Conservation (phyloP, 305 asterid species). For the Fraxinus paxiana region DNA sequence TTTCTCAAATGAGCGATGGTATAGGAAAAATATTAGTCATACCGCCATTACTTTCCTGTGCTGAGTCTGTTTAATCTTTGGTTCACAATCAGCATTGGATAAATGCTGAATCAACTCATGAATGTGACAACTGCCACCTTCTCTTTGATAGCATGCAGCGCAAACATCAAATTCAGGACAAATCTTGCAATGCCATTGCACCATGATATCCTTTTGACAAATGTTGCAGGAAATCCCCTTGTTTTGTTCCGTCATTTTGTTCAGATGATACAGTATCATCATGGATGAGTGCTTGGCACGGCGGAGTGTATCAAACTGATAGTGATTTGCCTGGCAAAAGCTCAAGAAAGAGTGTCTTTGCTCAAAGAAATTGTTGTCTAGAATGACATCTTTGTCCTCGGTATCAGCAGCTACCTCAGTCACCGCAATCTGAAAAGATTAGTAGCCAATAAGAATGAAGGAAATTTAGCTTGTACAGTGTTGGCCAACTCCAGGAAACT, state of each 20-base stretch:
- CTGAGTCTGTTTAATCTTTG: constrained; percentile 24
- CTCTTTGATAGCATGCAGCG: constrained; percentile 36
- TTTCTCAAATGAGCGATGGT: constrained; percentile 1
- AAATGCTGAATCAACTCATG: constrained; percentile 27
- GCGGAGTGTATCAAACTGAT: constrained; percentile 61
- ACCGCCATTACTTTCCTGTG: constrained; percentile 19
- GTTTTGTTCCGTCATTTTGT: constrained; percentile 27
- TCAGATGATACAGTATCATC: constrained; percentile 72
- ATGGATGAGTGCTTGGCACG: constrained; percentile 78
- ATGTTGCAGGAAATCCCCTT: constrained; percentile 32
- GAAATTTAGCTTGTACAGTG: neutral
- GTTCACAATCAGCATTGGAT: constrained; percentile 12
- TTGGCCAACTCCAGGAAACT: neutral
- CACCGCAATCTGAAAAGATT: constrained; percentile 36
- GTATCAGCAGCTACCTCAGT: constrained; percentile 42
- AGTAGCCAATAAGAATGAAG: constrained; percentile 1
- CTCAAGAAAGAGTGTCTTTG: constrained; percentile 53
- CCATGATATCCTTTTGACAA: constrained; percentile 31
- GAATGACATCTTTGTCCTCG: constrained; percentile 39
- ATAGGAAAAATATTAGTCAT: constrained; percentile 14
- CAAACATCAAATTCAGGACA: constrained; percentile 39
- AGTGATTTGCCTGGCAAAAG: constrained; percentile 57
- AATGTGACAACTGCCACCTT: constrained; percentile 26
- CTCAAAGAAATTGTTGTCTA: constrained; percentile 50
- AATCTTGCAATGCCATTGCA: constrained; percentile 39